Base-by-base conservation (phyloP, 2,329 filamentous ascomycete species). In the Ascochyta rabiei region DNA sequence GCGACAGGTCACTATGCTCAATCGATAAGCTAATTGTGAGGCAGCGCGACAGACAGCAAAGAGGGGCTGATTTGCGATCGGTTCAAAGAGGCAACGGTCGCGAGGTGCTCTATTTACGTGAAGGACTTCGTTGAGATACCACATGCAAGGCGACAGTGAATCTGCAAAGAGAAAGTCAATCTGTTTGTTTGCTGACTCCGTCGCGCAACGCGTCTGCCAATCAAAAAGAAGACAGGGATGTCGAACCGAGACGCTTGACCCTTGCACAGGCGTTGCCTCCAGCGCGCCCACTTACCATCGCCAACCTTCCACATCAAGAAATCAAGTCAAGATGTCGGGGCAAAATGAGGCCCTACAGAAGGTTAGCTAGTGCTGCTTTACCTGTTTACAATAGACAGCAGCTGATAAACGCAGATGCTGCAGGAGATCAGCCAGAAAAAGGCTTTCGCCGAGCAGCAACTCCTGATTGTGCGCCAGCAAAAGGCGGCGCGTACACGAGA, bases 361-460 rank as follows among this genome's bases (percentile, higher is more conserved):
- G 88, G 93, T 93, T 73, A 58, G 76, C 43, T 16, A 7, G 19
- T 34, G n/a, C 9, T 23, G 16, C 12, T n/a, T 30, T 31, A 34
- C 23, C 12, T 16, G 37, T 7, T 34, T 12, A 4, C 12, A 1
- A 8, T 2, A 3, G 1, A 10, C n/a, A 19, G 18, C 38, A 21
- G 34, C 59, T 56, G 38, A 61, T 31, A 8, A 26, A 13, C 12
- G 5, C 31, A 97, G 93, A 82, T 97, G 59, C 86, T 96, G 68
- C 89, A 90, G 76, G 95, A 98, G 79, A 97, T 98, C 69, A 92
- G 97, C 79, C 87, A 88, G 62, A 95, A 96, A 75, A 93, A 93
- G 13, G 80, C 90, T 35, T 88, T 88, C 59, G 90, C 95, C 15
- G 91, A 96, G 77, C 93, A 98, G 78, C 93, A 98, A 77, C 93